phyloP scores from a whole-genome alignment of 768 basidiomycete genomes.

The Hebeloma cylindrosporum region DNA sequence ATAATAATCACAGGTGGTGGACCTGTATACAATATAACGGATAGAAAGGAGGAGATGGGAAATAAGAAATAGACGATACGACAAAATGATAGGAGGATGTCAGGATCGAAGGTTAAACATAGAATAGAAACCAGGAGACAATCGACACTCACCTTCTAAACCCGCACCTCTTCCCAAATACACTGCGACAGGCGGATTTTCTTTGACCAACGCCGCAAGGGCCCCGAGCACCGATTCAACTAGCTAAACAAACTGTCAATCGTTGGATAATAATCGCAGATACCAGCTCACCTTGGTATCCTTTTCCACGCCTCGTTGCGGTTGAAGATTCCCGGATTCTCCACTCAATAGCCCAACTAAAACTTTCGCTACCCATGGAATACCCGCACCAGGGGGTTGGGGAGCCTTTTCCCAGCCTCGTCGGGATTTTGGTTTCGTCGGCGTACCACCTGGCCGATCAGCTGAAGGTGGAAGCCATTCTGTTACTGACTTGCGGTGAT shows the following conservation, averaged over 20 bases:
- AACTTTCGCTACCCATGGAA: constrained; percentile 56
- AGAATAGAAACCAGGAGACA: not conserved
- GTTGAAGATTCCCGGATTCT: constrained; percentile 34
- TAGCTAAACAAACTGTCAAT: constrained; percentile 34
- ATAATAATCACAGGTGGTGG: constrained; percentile 43
- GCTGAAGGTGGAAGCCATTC: constrained; percentile 65
- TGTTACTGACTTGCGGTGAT: constrained; percentile 50
- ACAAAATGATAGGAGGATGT: no score
- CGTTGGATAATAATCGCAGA: not conserved
- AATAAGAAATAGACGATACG: no score
- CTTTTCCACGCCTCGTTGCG: no score
- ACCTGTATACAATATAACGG: constrained; percentile 17
- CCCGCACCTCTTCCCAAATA: constrained; percentile 43
- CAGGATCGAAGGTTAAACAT: no score
- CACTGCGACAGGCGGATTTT: constrained; percentile 53
- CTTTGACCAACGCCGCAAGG: constrained; percentile 64
- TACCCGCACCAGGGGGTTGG: constrained; percentile 35
- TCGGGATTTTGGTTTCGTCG: constrained; percentile 52
- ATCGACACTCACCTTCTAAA: constrained; percentile 42
- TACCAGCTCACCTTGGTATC: constrained; percentile 51
- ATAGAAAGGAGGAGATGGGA: no score
- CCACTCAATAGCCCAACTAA: constrained; percentile 50
- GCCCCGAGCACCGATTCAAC: constrained; percentile 68
- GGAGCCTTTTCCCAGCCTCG: constrained; percentile 76
- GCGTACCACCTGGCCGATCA: no score